Percentiles rank a stretch among this genome's conserved stretches.
Conservation (phyloP, 2,329 filamentous ascomycete genomes). For the Colletotrichum sp. region DNA sequence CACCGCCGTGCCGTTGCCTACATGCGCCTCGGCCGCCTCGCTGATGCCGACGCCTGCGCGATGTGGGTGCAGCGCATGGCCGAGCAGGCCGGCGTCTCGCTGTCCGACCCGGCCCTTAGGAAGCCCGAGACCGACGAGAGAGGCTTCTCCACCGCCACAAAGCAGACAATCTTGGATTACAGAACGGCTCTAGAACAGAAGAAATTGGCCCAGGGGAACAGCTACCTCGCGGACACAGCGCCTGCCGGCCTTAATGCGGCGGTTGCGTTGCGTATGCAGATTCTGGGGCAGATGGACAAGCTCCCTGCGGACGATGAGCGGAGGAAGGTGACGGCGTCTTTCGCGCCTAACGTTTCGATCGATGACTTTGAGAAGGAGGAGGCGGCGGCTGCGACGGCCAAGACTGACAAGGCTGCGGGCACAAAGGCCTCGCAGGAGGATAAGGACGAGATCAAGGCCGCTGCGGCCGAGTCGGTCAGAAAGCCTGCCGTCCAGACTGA, state of each 20-base stretch:
- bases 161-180: conserved; percentile 31
- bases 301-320: conserved; percentile 49
- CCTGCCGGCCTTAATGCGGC: conserved; percentile 42
- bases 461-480: neutral
- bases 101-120: conserved; percentile 33
- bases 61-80: conserved; percentile 55
- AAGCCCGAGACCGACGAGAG: conserved; percentile 44
- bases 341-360: conserved; percentile 15
- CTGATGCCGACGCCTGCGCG: conserved; percentile 77
- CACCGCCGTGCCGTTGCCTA: conserved; percentile 79
- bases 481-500: conserved; percentile 24
- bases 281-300: conserved; percentile 48
- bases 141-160: conserved; percentile 52
- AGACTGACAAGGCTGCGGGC: conserved; percentile 26
- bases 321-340: conserved; percentile 47
- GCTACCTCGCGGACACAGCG: neutral
- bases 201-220: conserved; percentile 18
- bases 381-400: neutral
- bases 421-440: conserved; percentile 25
- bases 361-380: conserved; percentile 4
- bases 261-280: conserved; percentile 50
- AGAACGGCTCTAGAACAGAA: conserved; percentile 31
- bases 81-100: conserved; percentile 37
- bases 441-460: conserved; percentile 17
- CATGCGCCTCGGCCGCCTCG: conserved; percentile 72